Conservation (phyloP, 768 basidiomycete genomes). For the Mycena crocata region DNA sequence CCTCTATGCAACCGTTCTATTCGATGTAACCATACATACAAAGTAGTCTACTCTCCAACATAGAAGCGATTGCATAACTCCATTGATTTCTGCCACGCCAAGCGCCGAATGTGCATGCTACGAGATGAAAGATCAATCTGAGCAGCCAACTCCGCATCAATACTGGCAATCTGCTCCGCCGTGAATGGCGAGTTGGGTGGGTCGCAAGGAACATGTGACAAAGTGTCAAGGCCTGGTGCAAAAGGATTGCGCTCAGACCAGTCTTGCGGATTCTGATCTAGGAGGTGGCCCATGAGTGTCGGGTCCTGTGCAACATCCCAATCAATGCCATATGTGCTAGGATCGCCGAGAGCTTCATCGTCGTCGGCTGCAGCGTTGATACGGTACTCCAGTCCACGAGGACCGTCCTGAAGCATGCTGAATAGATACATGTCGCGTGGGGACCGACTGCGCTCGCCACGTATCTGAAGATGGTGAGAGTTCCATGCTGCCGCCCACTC, state of each 20-base stretch:
- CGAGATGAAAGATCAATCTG: neutral
- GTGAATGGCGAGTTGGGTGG: conserved; percentile 9
- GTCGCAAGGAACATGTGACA: conserved; percentile 15
- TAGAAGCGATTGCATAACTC: conserved; percentile 9
- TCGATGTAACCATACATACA: neutral
- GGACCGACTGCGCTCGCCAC: too few species aligned
- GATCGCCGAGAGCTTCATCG: conserved; percentile 31
- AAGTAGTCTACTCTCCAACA: neutral
- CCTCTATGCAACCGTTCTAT: neutral
- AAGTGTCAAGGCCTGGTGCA: neutral
- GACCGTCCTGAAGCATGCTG: too few species aligned
- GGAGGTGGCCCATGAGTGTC: conserved; percentile 23
- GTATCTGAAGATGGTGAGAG: too few species aligned
- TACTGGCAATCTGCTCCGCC: neutral
- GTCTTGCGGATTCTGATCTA: conserved; percentile 26
- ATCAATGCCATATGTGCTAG: conserved; percentile 27
- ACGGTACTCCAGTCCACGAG: too few species aligned
- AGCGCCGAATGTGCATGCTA: conserved; percentile 3
- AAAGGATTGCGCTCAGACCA: conserved; percentile 22
- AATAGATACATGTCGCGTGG: too few species aligned
- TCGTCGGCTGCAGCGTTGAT: too few species aligned
- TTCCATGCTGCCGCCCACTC: too few species aligned
- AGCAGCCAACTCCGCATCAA: neutral
- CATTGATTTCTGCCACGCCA: conserved; percentile 6
- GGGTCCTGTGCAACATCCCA: conserved; percentile 28